These are phyloP conservation scores for Liquidambar formosana DNA, from an alignment of 164 flowering plant species.

Conservation along the genomic window DNA sequence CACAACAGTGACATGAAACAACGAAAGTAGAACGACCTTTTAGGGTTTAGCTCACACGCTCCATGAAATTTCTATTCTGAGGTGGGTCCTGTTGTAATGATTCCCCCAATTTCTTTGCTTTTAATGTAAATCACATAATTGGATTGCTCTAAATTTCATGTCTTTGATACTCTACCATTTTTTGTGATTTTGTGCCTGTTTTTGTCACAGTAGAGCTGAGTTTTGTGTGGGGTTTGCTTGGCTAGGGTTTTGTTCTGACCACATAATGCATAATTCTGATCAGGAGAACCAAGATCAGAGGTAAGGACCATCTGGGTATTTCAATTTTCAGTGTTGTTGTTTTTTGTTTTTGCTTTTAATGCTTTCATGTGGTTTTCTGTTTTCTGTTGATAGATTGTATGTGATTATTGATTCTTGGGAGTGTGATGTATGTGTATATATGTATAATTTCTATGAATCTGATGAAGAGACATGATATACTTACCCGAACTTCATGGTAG, in stretches of 20 bases:
- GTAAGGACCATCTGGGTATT: conserved; percentile 17
- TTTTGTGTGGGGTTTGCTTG: background rate
- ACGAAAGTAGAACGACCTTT: background rate
- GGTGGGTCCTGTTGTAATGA: background rate
- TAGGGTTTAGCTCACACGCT: background rate
- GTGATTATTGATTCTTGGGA: background rate
- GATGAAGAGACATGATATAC: no score
- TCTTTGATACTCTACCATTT: background rate
- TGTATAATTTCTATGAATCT: no score
- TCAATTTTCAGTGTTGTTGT: background rate
- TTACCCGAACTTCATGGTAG: no score
- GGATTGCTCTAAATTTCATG: background rate
- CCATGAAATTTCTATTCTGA: background rate
- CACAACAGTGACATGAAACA: background rate
- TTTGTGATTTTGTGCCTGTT: no score
- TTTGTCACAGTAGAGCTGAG: background rate
- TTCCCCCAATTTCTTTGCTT: background rate
- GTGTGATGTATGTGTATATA: no score
- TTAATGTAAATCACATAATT: background rate
- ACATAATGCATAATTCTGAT: conserved; percentile 22
- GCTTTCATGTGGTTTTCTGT: background rate
- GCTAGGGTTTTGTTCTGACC: background rate
- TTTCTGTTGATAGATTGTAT: background rate
- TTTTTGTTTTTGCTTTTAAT: background rate
- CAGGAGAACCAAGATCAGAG: conserved; percentile 26